phyloP scores from a whole-genome alignment of 139 green algal species.

The Auxenochlorella protothecoides region DNA sequence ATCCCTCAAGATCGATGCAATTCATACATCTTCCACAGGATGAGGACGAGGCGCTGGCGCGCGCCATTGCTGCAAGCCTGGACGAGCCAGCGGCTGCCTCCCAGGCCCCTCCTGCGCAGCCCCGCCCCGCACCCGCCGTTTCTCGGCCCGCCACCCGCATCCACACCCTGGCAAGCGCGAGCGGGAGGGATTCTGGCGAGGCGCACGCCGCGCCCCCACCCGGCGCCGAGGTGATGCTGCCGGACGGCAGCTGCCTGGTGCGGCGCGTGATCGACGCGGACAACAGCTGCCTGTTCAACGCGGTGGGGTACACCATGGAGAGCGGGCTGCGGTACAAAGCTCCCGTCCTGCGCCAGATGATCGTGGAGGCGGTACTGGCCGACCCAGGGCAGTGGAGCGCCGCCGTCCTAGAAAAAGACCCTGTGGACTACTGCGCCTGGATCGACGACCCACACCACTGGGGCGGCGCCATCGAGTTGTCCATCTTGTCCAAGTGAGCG shows the following conservation, averaged over 20 bases:
- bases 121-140: too few relatives aligned
- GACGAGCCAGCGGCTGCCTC: too few relatives aligned
- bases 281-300: conserved; percentile 92
- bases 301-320: conserved; percentile 76
- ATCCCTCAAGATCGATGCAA: too few relatives aligned
- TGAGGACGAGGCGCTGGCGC: too few relatives aligned
- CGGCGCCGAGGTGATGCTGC: conserved; percentile 1
- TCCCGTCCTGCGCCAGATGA: conserved; percentile 25
- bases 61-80: too few relatives aligned
- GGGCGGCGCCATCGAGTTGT: conserved; percentile 93
- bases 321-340: conserved; percentile 11
- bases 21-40: too few relatives aligned
- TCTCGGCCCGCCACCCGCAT: neutral
- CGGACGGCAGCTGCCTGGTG: conserved; percentile 53
- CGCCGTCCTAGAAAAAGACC: conserved; percentile 17
- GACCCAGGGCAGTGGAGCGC: conserved; percentile 60
- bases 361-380: conserved; percentile 52
- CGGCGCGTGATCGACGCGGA: conserved; percentile 73
- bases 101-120: too few relatives aligned
- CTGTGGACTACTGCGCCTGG: conserved; percentile 52
- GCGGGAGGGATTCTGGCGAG: neutral
- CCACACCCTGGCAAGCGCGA: neutral
- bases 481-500: conserved; percentile 58
- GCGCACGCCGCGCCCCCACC: too few relatives aligned
- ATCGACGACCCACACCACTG: conserved; percentile 69